Conservation (phyloP, 768 basidiomycete genomes). For the Suillus brevipes region DNA sequence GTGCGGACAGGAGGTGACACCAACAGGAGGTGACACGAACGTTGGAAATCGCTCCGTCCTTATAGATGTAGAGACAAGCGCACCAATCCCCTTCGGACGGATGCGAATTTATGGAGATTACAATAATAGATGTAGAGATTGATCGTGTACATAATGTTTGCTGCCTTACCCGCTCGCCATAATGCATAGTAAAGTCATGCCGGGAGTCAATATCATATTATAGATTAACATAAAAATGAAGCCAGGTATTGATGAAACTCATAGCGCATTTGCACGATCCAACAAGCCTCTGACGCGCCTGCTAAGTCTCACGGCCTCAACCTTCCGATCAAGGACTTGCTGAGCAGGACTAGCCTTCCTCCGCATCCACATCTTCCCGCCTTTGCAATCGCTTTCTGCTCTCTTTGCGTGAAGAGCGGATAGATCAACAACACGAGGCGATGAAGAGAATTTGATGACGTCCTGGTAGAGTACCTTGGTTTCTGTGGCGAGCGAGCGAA, state of each 20-base stretch:
- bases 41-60: too few relatives aligned
- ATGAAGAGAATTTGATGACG: conserved; percentile 81
- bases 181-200: conserved; percentile 1
- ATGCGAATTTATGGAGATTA: too few relatives aligned
- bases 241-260: not conserved
- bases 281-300: conserved; percentile 68
- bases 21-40: too few relatives aligned
- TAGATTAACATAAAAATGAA: conserved; percentile 4
- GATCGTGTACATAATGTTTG: not conserved
- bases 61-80: too few relatives aligned
- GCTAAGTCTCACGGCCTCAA: conserved; percentile 72
- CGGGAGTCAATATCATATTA: not conserved
- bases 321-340: conserved; percentile 74
- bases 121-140: not conserved
- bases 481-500: conserved; percentile 75
- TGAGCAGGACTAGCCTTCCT: conserved; percentile 79
- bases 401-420: conserved; percentile 56
- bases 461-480: conserved; percentile 88
- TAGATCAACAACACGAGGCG: conserved; percentile 84
- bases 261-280: conserved; percentile 54
- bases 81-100: too few relatives aligned
- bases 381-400: conserved; percentile 43
- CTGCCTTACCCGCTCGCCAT: not conserved
- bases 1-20: too few relatives aligned
- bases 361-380: conserved; percentile 70